Conservation (phyloP, 2,329 filamentous ascomycete genomes). For the Saccharata proteae region DNA sequence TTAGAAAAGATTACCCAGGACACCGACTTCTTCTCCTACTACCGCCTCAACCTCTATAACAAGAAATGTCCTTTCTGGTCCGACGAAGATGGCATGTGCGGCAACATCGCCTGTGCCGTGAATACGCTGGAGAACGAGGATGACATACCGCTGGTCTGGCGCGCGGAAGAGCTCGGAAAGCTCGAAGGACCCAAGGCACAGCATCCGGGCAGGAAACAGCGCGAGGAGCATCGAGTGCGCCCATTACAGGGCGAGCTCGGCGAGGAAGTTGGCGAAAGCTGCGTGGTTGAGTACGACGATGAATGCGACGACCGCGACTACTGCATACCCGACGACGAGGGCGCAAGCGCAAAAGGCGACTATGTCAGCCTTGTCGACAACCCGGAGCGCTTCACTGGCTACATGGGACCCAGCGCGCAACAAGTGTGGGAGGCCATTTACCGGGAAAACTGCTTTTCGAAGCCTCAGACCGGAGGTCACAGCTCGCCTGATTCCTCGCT, state of each 20-base stretch:
- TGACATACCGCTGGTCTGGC: slow-evolving; percentile 85
- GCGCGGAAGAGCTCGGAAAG: slow-evolving; percentile 82
- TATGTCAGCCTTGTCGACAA: slow-evolving; percentile 93
- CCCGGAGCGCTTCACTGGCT: slow-evolving; percentile 91
- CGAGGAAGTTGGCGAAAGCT: slow-evolving; percentile 82
- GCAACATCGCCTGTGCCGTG: slow-evolving; percentile 92
- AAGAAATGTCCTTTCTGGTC: slow-evolving; percentile 95
- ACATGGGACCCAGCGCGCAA: slow-evolving; percentile 68
- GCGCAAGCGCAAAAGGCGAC: slow-evolving; percentile 74
- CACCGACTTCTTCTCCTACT: slow-evolving; percentile 97
- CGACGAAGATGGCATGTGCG: slow-evolving; percentile 86
- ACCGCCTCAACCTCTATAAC: slow-evolving; percentile 87
- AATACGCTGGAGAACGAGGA: slow-evolving; percentile 92
- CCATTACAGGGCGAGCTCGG: slow-evolving; percentile 76
- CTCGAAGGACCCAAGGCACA: slow-evolving; percentile 82
- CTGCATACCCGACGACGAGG: slow-evolving; percentile 91
- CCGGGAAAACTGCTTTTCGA: slow-evolving; percentile 86
- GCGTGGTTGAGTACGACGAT: slow-evolving; percentile 93
- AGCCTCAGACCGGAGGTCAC: slow-evolving; percentile 25
- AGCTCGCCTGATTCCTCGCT: not conserved
- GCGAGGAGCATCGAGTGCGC: slow-evolving; percentile 52
- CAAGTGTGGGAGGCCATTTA: slow-evolving; percentile 98
- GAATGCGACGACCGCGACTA: slow-evolving; percentile 96
- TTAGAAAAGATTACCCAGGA: slow-evolving; percentile 70
- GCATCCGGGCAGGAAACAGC: slow-evolving; percentile 67